Base-by-base conservation (phyloP, 352 stramenopile genomes). In the Albugo candida region DNA sequence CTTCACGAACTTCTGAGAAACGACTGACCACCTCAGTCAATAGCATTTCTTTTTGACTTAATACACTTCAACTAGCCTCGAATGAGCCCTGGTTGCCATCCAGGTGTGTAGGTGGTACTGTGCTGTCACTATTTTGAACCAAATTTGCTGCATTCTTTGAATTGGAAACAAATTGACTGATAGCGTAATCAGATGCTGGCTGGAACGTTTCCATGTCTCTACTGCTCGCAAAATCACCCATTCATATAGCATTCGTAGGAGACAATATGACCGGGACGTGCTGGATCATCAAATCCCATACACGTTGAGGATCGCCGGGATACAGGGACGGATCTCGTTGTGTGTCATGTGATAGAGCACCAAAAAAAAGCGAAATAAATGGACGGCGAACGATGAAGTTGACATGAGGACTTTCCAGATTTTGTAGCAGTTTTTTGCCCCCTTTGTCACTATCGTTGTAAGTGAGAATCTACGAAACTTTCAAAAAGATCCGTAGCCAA, bases 361-460 rank as follows among this genome's bases (percentile, higher is more conserved):
- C 86, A 51, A 89, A 89, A n/a, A 5, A 81, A 55, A 3, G 77
- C 64, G 5, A 87, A 55, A 46, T 87, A 89, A 48, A 86, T 69
- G 12, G 61, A 63, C 4, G 71, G 65, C 16, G 55, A 67, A 1
- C 58, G 60, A 2, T 61, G 69, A 48, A 73, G 47, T 11, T 51
- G 55, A 21, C 59, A 46, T 0, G 38, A 44, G 0, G 35, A 36
- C 5, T 53, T 56, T 2, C 60, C 49, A 31, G 8, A 24, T 8
- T 24, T 24, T 19, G 38, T 19, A 43, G 38, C 3, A 10, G 38
- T 43, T 10, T 8, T 19, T 43, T 24, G 38, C 17, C 20, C 38
- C 3, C 8, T 43, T 19, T 43, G 20, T 24, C 3, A 10, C 3
- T 8, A 8, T 8, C 3, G 24, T 31, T 31, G 24, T 8, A 31